A percentile compares a stretch with the other conserved stretches of the same genome.
phyloP scores from a whole-genome alignment of 2,329 filamentous ascomycete genomes.

The Chrysosporium keratinophilum region DNA sequence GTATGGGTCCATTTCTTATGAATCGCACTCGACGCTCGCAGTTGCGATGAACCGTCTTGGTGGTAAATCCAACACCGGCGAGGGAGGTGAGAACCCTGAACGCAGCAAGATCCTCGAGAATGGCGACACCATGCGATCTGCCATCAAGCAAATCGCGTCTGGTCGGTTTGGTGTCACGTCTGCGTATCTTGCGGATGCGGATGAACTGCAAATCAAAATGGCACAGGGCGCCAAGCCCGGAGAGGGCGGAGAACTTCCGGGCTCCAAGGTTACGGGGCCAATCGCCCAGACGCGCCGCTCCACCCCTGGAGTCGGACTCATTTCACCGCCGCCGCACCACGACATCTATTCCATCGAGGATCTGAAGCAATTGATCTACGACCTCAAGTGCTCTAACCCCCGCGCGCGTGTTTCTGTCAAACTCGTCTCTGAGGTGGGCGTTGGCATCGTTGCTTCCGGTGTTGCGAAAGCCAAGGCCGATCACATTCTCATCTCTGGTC shows the following conservation, averaged over 20 bases:
- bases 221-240: conserved; percentile 95
- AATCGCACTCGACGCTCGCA: conserved; percentile 89
- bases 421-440: conserved; percentile 92
- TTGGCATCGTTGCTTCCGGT: conserved; percentile 93
- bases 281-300: conserved; percentile 94
- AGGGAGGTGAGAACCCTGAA: conserved; percentile 92
- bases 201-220: conserved; percentile 99
- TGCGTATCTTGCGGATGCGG: conserved; percentile 85
- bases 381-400: conserved; percentile 91
- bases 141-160: conserved; percentile 95
- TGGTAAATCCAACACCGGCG: conserved; percentile 94
- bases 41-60: conserved; percentile 95
- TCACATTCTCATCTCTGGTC: conserved; percentile 91
- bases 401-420: conserved; percentile 89
- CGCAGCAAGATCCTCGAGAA: conserved; percentile 77
- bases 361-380: conserved; percentile 94
- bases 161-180: conserved; percentile 94
- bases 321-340: conserved; percentile 91
- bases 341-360: conserved; percentile 99
- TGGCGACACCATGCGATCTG: conserved; percentile 91
- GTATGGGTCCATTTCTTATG: conserved; percentile 97
- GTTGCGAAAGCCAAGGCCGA: conserved; percentile 96
- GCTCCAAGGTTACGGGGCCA: conserved; percentile 89
- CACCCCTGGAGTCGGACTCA: conserved; percentile 88
- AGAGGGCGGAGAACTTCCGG: conserved; percentile 92